Evolutionary conservation across 345 rosid species (phyloP), one percentile per base, ranked within the genome.

Genomic region (Lagerstroemia speciosa): DNA sequence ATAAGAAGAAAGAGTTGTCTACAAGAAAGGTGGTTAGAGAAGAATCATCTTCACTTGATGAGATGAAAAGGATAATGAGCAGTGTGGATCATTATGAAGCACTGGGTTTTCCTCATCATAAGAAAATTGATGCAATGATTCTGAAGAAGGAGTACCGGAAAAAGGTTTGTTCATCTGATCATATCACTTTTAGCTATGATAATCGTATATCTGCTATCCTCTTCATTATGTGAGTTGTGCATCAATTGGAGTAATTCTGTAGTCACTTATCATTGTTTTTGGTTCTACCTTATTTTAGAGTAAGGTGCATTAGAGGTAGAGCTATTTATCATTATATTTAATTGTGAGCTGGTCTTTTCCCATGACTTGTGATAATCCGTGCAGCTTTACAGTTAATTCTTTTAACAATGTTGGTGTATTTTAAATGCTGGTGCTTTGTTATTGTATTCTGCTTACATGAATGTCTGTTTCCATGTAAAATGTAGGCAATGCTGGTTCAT

Each of bases 401-500:
- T n/a, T 9, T 24, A 24, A 55, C 16, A 55, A 55, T 24, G 24
- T 26, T 50, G n/a, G 20, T 30, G 37, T 20, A 10, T 30, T 71
- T 43, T n/a, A n/a, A 57, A 19, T 46, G 32, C 62, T 10, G n/a
- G n/a, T n/a, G n/a, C n/a, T 67, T 69, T 67, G 58, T 22, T 69
- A 61, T 38, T 26, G n/a, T 60, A 64, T 38, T 66, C 55, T 57
- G 24, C 63, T 58, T 33, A 20, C n/a, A 52, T 20, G 34, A 8
- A 20, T 29, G 65, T 48, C 16, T 46, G 15, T 60, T 69, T 62
- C 16, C 55, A n/a, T 64, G 29, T 74, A 61, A 68, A 22, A 3
- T 78, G 73, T 71, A 94, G 99, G 99, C 99, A 66, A 94, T 86
- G 98, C 83, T 91, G 78, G 99, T 94, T 65, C 98, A 94, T 87